Base-by-base conservation (phyloP, 768 basidiomycete genomes). In the Austroboletus eburneus region DNA sequence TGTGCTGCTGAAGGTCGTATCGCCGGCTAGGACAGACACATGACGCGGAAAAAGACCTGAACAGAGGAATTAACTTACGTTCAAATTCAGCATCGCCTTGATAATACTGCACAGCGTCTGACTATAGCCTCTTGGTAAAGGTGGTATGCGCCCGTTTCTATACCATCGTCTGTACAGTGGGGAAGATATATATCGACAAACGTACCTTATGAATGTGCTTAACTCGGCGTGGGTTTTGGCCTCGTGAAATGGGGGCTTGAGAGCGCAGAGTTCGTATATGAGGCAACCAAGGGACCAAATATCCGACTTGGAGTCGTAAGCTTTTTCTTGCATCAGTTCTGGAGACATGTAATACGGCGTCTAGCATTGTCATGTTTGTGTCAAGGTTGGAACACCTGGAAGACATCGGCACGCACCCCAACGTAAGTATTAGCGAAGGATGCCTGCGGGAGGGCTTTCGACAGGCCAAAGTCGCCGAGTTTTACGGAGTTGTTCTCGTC, bases 301-400 rank as follows among this genome's bases (percentile, higher is more conserved):
- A 61, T 99, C 96, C 0, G 90, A 92, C 70, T 98, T 99, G 7
- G 91, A 87, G 69, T 97, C 96, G 68, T 99, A 99, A 3, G 91
- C 81, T 63, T 91, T 93, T 63, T 98, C 95, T 70, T 90, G 91
- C 80, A 97, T 91, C 27, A 98, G 77, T 66, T 99, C 95, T 0
- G 96, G 96, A 1, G 93, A 96, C 96, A 99, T 98, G 72, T 99
- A 98, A 64, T 98, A 94, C 3, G 96, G 96, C 3, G 96, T 99
- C 93, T 97, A 57, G n/a, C 14, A 17, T 2, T 18, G 89, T 85
- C 87, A 56, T 5, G 16, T 25, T 29, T 20, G 29, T 18, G 45
- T 51, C 27, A 20, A 20, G 12, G 20, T 37, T 18, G 5, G n/a
- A 20, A 9, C 30, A 27, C 39, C 9, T 22, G 9, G 29, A 27